Evolutionary conservation across 495 filamentous ascomycete species (phyloP), one percentile per base, ranked within the genome.

Genomic region (Aspergillus bertholletiae): DNA sequence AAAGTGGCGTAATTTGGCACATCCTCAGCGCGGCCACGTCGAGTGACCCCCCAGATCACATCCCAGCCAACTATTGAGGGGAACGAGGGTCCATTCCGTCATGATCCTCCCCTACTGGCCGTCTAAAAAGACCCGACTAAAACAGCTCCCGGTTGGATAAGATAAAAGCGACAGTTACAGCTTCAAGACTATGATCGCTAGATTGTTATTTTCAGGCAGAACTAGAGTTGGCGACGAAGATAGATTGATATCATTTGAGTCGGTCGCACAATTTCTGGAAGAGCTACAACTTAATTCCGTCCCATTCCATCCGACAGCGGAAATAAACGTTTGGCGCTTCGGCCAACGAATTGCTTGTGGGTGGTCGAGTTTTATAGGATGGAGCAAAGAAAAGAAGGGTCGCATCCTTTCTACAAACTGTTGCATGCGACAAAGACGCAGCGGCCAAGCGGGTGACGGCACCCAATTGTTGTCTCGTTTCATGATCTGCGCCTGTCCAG

Each of bases 21-120:
- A 57, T 60, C 51, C 54, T 55, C 63, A 61, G 58, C 64, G 53
- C 53, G 61, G 64, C 64, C 64, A 67, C 64, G 64, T 67, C 64
- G 61, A 67, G 59, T 55, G 52, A 59, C 60, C 51, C 54, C n/a
- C 50, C 56, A 51, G 52, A 54, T 57, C 57, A 49, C 51, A 55
- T 58, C 50, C 56, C 52, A 47, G 53, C 43, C 55, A 59, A 58
- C 60, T 49, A 59, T 37, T 53, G 48, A 46, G 39, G 34, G 54
- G 27, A 20, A 47, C 20, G 17, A 21, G 39, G 46, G 4, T 20
- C 37, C 37, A 43, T 43, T 43, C 39, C 39, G 18, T 22, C 23
- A 46, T 46, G 23, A 28, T 53, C 18, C 39, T 43, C 22, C 48
- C 41, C 49, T 49, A 57, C 45, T 54, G 50, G 51, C 28, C 46